Conservation (phyloP, 495 filamentous ascomycete genomes). For the Niebla homalea region DNA sequence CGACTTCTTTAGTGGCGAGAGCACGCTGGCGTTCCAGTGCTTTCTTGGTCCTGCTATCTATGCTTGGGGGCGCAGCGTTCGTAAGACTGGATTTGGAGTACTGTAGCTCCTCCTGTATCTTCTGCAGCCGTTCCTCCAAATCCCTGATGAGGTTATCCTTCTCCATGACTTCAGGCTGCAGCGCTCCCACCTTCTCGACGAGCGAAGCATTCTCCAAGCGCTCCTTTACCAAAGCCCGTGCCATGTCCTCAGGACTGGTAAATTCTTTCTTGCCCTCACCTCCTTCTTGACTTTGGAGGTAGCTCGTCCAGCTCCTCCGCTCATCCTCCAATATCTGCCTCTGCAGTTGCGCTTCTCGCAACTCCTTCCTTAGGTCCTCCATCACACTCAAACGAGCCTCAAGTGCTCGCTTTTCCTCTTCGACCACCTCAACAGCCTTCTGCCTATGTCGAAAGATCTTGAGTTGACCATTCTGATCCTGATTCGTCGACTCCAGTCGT, state of each 20-base stretch:
- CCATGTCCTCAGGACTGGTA: conserved; percentile 77
- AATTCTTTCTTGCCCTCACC: conserved; percentile 51
- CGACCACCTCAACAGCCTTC: conserved; percentile 81
- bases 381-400: conserved; percentile 65
- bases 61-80: conserved; percentile 19
- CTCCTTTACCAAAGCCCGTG: conserved; percentile 68
- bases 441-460: conserved; percentile 64
- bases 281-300: conserved; percentile 55
- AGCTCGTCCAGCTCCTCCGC: conserved; percentile 69
- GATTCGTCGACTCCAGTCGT: conserved; percentile 62
- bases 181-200: conserved; percentile 58
- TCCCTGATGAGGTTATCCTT: conserved; percentile 64
- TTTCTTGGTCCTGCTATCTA: conserved; percentile 45
- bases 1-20: conserved; percentile 79
- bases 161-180: conserved; percentile 67
- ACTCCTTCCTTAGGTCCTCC: conserved; percentile 57
- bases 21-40: conserved; percentile 73
- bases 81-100: conserved; percentile 37
- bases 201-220: conserved; percentile 65
- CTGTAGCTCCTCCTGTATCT: conserved; percentile 53
- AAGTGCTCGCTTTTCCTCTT: conserved; percentile 83
- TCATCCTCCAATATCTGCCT: conserved; percentile 84
- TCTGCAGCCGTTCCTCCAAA: conserved; percentile 54
- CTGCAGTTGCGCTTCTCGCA: conserved; percentile 66
- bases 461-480: conserved; percentile 69